Conservation (phyloP, 2,329 filamentous ascomycete genomes). For the Scytalidium sp. region DNA sequence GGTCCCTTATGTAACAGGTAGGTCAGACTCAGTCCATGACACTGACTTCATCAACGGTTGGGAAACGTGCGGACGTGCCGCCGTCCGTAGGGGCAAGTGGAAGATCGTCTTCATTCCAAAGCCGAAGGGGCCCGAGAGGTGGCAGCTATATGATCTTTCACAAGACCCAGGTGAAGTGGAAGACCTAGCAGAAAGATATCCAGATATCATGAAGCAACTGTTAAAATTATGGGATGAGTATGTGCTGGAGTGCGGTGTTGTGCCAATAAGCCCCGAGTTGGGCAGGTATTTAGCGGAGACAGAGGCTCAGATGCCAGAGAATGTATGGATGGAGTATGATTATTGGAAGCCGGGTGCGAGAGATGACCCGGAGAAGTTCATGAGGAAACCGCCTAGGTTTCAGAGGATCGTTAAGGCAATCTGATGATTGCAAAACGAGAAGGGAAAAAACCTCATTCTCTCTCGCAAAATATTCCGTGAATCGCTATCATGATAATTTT, state of each 20-base stretch:
- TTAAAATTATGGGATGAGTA: neutral
- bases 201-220: neutral
- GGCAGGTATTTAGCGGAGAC: constrained; percentile 57
- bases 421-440: too few species aligned
- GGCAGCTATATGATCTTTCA: neutral
- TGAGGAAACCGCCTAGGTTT: constrained; percentile 9
- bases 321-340: constrained; percentile 64
- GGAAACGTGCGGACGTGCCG: neutral
- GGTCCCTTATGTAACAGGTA: constrained; percentile 36
- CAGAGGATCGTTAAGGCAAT: constrained; percentile 11
- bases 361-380: constrained; percentile 14
- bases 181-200: neutral
- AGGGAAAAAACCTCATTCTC: too few species aligned
- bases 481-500: too few species aligned
- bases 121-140: neutral
- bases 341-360: constrained; percentile 55
- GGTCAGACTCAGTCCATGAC: constrained; percentile 9
- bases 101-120: neutral
- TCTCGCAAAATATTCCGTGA: too few species aligned
- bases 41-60: neutral
- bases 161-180: neutral
- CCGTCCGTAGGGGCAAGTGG: neutral
- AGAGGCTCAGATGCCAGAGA: constrained; percentile 63
- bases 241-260: neutral
- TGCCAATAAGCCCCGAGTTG: constrained; percentile 51